Base-by-base conservation (phyloP, 2,329 filamentous ascomycete genomes). In the Davidsoniella neocaledoniae region DNA sequence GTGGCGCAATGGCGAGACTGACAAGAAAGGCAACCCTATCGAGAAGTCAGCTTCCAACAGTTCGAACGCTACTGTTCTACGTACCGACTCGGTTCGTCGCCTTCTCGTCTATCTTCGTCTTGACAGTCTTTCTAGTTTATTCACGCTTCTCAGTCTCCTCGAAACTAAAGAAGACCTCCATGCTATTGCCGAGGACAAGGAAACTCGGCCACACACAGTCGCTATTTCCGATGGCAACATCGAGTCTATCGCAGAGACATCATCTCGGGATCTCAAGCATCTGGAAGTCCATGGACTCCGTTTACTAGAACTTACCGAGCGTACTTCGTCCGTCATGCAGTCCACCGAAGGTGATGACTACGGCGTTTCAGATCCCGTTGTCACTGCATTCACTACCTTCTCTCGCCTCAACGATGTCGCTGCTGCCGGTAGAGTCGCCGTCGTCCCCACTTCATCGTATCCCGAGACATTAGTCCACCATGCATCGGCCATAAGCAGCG, bases 291-390 rank as follows among this genome's bases (percentile, higher is more conserved):
- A 94, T 58, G 90, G 87, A 29, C 67, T 94, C n/a, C 82, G 88
- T 12, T 73, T 96, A 14, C 66, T 93, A 45, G 85, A 93, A 60
- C 74, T 96, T 10, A 93, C 86, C 0, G 88, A 95, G 58, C 86
- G 90, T 72, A 83, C 86, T 40, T 95, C 90, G 0, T 88, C 87
- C 16, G 90, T 95, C 57, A 96, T 96, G 90, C 82, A 86, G 57
- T 86, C 94, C 9, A 81, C 86, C 0, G 86, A 93, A 59, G 72
- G 81, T 2, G 82, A 87, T 38, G 85, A 91, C 45, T 74, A 79
- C 54, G 90, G 96, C 58, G 45, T 50, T 44, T 50, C 29, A 7
- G 48, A 50, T 7, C 86, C 90, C 0, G 81, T 96, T 3, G 78
- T 95, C 49, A 94, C 94, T 60, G 84, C 86, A 0, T 95, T 95